Conservation (phyloP, 2,329 filamentous ascomycete species). For the Colletotrichum orchidophilum region DNA sequence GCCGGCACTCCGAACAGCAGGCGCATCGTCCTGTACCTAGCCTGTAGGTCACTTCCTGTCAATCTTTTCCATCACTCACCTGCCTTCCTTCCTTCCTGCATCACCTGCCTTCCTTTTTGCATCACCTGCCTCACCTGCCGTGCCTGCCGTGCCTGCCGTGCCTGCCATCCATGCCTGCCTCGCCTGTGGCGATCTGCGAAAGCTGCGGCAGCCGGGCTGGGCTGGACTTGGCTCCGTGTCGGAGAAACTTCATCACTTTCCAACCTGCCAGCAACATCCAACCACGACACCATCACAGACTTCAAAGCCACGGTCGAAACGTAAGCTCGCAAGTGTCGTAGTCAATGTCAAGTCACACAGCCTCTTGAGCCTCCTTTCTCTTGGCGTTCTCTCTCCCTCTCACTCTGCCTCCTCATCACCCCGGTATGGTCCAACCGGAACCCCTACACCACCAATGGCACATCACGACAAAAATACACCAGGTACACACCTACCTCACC, state of each 20-base stretch:
- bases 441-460: neutral
- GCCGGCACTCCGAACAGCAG: neutral
- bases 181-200: neutral
- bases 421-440: neutral
- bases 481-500: neutral
- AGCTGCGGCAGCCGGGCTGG: neutral
- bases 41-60: neutral
- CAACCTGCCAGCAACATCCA: neutral
- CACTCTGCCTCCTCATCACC: neutral
- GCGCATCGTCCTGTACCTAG: neutral
- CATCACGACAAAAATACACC: neutral
- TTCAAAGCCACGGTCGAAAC: neutral
- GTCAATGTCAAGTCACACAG: neutral
- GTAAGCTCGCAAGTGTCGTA: neutral
- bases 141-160: neutral
- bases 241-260: neutral
- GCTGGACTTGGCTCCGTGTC: neutral
- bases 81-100: neutral
- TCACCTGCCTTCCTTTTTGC: neutral
- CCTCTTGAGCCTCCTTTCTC: neutral
- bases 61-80: neutral
- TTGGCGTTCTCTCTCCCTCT: neutral
- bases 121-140: neutral
- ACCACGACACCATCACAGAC: neutral
- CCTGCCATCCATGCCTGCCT: neutral